Base-by-base conservation (phyloP, 148 eudicot genomes). In the Heliosperma pusillum region DNA sequence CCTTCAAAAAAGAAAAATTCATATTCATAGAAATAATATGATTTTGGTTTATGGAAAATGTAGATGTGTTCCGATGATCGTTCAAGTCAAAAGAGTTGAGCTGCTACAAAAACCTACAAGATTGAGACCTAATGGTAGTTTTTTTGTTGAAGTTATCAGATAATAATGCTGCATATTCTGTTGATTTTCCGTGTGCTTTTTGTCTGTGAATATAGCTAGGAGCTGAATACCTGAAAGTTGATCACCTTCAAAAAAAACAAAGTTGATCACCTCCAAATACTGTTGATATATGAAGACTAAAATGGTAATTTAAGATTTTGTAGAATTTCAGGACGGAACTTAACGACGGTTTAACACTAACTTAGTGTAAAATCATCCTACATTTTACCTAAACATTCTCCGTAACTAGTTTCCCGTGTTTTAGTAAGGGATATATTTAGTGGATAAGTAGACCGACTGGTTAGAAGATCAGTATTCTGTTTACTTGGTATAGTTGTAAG, bases 81-180 rank as follows among this genome's bases (percentile, higher is more conserved):
- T 27, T 79, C 78, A 60, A 79, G 73, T 74, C 58, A 65, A 74
- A 74, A 74, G 65, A 72, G 70, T 66, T 60, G 60, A 60, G 69
- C 82, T 74, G 82, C 82, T 58, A 53, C 55, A 74, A 76, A 79
- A 69, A 74, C 74, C 60, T 59, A 61, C 78, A 60, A 69, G 78
- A 74, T 69, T 69, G 70, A 79, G 22, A 74, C 40, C 60, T 24
- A 12, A 68, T 74, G 78, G 77, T 74, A 74, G 67, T 58, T 79
- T 19, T n/a, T 47, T 60, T 74, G 27, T 21, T 60, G 44, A 53
- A 69, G 56, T 26, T 78, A 25, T 63, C 19, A 36, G 16, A 24
- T 42, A 33, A 61, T 62, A 64, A 26, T 26, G 24, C 69, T 78
- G 71, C 73, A 62, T 21, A 24, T 47, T 52, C 1, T 27, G 17